phyloP scores from a whole-genome alignment of 345 rosid genomes.

The Eucalyptus urophylla region DNA sequence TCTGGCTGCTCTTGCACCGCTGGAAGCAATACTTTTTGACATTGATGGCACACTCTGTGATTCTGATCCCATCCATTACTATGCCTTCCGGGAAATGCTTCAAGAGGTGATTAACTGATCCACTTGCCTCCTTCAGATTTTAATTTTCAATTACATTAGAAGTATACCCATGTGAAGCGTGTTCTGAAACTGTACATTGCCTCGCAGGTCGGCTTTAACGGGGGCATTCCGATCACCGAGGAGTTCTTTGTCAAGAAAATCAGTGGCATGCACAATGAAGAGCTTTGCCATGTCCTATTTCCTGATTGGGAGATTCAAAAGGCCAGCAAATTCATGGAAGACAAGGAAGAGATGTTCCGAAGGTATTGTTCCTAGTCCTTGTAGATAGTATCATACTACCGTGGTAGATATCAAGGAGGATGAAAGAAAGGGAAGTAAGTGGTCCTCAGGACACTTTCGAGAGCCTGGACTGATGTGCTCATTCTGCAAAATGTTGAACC shows the following conservation, averaged over 20 bases:
- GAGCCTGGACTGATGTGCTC: neutral
- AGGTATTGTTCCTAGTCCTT: neutral
- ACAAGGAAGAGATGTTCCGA: slow-evolving; percentile 20
- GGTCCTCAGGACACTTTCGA: neutral
- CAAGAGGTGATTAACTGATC: slow-evolving; percentile 13
- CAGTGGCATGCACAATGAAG: slow-evolving; percentile 20
- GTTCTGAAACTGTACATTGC: neutral
- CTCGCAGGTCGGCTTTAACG: slow-evolving; percentile 7
- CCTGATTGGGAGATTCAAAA: slow-evolving; percentile 8
- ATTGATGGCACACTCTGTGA: slow-evolving; percentile 42
- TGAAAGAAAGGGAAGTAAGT: neutral
- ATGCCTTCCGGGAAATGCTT: slow-evolving; percentile 33
- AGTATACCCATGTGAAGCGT: neutral
- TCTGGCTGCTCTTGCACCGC: neutral
- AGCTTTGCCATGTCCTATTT: slow-evolving; percentile 5
- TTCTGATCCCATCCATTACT: slow-evolving; percentile 29
- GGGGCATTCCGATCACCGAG: slow-evolving; percentile 17
- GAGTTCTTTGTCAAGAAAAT: slow-evolving; percentile 21
- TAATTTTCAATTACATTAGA: neutral
- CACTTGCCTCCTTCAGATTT: neutral
- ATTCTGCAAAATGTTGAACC: neutral
- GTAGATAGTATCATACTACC: neutral
- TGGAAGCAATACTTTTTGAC: slow-evolving; percentile 14
- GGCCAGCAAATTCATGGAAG: slow-evolving; percentile 13
- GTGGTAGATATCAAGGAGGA: neutral